Conservation (phyloP, 306 rosid genomes). For the Medicago ruthenica region DNA sequence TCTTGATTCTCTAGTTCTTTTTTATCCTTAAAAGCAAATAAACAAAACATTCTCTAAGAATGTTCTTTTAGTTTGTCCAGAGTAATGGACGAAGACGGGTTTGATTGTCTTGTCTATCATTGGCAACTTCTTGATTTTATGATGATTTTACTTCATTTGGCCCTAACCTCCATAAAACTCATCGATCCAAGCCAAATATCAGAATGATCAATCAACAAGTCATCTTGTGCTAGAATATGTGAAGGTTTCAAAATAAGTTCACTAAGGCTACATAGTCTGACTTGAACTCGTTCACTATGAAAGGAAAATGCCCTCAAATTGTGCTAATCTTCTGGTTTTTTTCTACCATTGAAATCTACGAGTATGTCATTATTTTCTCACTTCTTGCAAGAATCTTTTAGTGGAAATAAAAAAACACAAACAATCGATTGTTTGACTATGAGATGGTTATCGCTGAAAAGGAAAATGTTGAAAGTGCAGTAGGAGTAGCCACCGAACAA, state of each 20-base stretch:
- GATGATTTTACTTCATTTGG: no score
- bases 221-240: not conserved
- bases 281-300: slow-evolving; percentile 2
- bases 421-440: slow-evolving; percentile 44
- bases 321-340: slow-evolving; percentile 34
- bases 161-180: no score
- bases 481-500: slow-evolving; percentile 24
- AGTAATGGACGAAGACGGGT: no score
- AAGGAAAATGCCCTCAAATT: slow-evolving; percentile 25
- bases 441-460: slow-evolving; percentile 45
- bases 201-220: no score
- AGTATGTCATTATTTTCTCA: not conserved
- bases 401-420: slow-evolving; percentile 49
- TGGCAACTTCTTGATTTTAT: no score
- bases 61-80: no score
- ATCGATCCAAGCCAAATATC: no score
- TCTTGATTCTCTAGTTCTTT: no score
- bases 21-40: no score
- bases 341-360: slow-evolving; percentile 1
- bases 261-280: slow-evolving; percentile 22
- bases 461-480: slow-evolving; percentile 21
- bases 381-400: slow-evolving; percentile 8
- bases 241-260: not conserved
- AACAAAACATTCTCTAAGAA: no score
- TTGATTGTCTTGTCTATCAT: no score